Percentiles rank a stretch among this genome's conserved stretches.
These are phyloP conservation scores for Fusarium beomiforme DNA, from an alignment of 2,329 filamentous ascomycete genomes.

Conservation along the genomic window DNA sequence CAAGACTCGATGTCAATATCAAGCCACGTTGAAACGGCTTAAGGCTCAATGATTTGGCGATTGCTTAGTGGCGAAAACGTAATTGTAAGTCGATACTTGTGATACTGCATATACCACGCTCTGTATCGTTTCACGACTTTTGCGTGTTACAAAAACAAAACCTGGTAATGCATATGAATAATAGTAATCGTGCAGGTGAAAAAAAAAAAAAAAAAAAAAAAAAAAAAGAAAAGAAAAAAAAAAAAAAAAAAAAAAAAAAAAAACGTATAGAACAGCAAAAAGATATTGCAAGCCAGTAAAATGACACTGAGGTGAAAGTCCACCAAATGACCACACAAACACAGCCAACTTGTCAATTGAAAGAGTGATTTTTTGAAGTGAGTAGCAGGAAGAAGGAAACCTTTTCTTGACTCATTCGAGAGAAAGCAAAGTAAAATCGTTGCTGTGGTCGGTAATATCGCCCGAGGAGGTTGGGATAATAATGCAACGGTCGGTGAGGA, in stretches of 20 bases:
- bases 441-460: slow-evolving; percentile 33
- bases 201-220: background rate
- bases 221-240: too few relatives aligned
- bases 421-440: slow-evolving; percentile 20
- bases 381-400: slow-evolving; percentile 25
- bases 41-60: slow-evolving; percentile 15
- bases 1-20: slow-evolving; percentile 4
- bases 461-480: slow-evolving; percentile 39
- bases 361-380: slow-evolving; percentile 18
- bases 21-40: slow-evolving; percentile 14
- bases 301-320: slow-evolving; percentile 26
- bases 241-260: too few relatives aligned
- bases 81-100: slow-evolving; percentile 20
- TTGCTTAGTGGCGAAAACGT: slow-evolving; percentile 22
- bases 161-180: slow-evolving; percentile 12
- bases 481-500: slow-evolving; percentile 39
- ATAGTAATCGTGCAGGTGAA: slow-evolving; percentile 27
- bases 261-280: slow-evolving; percentile 24
- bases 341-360: slow-evolving; percentile 30
- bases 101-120: slow-evolving; percentile 29
- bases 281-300: slow-evolving; percentile 23
- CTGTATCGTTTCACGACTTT: slow-evolving; percentile 31
- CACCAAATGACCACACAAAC: slow-evolving; percentile 22
- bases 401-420: slow-evolving; percentile 28
- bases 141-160: slow-evolving; percentile 21